Evolutionary conservation across 169 alveolate species (phyloP).

Genomic region (Eimeria brunetti): DNA sequence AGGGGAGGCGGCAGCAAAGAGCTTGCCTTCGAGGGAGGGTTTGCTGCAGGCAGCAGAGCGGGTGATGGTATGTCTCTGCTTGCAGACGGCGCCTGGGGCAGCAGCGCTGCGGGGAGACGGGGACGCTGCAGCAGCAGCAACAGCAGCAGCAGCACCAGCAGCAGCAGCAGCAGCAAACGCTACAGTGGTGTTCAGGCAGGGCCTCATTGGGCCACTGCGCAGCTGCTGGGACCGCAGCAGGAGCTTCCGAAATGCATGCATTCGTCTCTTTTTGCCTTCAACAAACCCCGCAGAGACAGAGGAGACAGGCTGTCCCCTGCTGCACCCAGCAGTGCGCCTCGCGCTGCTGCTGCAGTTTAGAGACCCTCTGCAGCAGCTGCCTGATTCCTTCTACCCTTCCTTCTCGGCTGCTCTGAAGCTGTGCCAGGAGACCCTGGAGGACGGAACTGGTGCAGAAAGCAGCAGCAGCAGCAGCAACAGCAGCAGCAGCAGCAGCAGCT

Average conservation of each 20-base stretch:
- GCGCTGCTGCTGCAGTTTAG: constrained; percentile 66
- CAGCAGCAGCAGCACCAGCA: neutral
- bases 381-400: constrained; percentile 10
- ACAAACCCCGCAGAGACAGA: neutral
- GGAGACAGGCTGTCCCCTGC: neutral
- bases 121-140: constrained; percentile 2
- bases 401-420: constrained; percentile 7
- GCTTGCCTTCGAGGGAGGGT: neutral
- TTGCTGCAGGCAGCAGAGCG: constrained; percentile 10
- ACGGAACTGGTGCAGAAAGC: neutral
- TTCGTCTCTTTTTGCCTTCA: neutral
- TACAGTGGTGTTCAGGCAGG: constrained; percentile 1
- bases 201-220: constrained; percentile 20
- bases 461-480: constrained; percentile 14
- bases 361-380: constrained; percentile 27
- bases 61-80: constrained; percentile 51
- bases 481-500: neutral
- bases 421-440: constrained; percentile 17
- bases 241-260: constrained; percentile 12
- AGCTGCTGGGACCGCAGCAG: constrained; percentile 29
- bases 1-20: neutral
- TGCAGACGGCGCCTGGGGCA: constrained; percentile 4
- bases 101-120: neutral
- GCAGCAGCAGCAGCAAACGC: neutral
- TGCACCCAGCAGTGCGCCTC: constrained; percentile 69